These are phyloP conservation scores for Starmerella floricola DNA, from an alignment of 805 yeast species.

Conservation along the genomic window DNA sequence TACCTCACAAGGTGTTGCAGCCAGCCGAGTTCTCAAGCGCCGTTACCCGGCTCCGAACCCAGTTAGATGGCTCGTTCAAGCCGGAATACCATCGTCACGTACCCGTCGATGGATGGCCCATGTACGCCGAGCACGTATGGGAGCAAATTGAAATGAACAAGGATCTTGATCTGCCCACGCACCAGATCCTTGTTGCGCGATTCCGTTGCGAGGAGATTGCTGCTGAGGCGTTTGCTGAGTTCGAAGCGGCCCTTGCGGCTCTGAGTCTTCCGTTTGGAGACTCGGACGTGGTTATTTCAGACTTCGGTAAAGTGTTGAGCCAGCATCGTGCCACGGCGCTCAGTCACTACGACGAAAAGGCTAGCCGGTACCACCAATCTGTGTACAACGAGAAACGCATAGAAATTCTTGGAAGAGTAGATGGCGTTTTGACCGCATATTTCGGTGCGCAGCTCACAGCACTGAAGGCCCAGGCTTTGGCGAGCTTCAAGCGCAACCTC, in stretches of 20 bases:
- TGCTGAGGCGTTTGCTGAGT: slow-evolving; percentile 38
- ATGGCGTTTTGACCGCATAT: slow-evolving; percentile 32
- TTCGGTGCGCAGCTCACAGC: slow-evolving; percentile 34
- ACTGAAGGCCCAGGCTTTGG: slow-evolving; percentile 30
- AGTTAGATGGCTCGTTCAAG: slow-evolving; percentile 43
- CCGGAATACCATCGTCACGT: slow-evolving; percentile 67
- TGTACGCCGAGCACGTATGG: slow-evolving; percentile 88
- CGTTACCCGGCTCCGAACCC: slow-evolving; percentile 50
- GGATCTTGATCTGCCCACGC: slow-evolving; percentile 93
- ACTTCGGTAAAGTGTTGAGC: slow-evolving; percentile 30
- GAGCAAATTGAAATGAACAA: slow-evolving; percentile 83
- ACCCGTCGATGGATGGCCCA: slow-evolving; percentile 93
- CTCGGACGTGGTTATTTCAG: slow-evolving; percentile 11
- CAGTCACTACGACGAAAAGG: slow-evolving; percentile 50
- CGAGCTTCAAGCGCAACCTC: slow-evolving; percentile 21
- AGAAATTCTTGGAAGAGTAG: slow-evolving; percentile 39
- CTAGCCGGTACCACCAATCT: slow-evolving; percentile 56
- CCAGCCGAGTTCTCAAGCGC: slow-evolving; percentile 55
- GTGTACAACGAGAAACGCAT: slow-evolving; percentile 57
- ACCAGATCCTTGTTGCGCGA: slow-evolving; percentile 86
- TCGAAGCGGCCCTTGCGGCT: slow-evolving; percentile 31
- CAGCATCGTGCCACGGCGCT: slow-evolving; percentile 39
- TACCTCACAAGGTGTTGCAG: slow-evolving; percentile 77
- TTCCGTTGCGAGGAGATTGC: slow-evolving; percentile 89
- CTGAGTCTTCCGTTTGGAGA: slow-evolving; percentile 24